Evolutionary conservation across 441 rosid species (phyloP).

Genomic region (Adansonia madagascariensis): DNA sequence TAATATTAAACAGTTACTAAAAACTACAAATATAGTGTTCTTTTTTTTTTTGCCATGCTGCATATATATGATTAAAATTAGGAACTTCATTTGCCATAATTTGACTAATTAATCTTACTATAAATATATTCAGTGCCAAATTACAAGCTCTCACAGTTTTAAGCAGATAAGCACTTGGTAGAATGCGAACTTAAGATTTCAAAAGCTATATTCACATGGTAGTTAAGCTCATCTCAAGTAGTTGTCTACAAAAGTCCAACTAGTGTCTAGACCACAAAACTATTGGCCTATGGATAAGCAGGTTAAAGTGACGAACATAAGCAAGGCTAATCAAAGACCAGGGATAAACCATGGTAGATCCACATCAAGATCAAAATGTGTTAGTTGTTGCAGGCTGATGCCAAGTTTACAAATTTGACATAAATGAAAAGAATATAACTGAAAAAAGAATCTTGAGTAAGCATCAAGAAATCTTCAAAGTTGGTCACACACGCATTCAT

Average conservation of each 20-base stretch:
- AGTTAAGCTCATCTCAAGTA: background rate
- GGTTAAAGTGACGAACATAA: background rate
- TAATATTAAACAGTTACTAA: background rate
- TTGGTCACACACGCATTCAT: background rate
- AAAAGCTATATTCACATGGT: background rate
- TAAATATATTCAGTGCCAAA: background rate
- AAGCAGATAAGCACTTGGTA: background rate
- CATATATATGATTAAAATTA: background rate
- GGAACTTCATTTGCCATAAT: background rate
- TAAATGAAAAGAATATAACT: background rate
- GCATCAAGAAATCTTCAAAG: slow-evolving; percentile 8
- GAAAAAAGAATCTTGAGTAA: background rate
- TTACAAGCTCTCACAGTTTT: background rate
- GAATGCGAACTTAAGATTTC: background rate
- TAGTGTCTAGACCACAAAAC: background rate
- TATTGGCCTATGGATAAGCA: background rate
- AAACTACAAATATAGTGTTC: background rate
- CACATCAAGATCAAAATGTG: background rate
- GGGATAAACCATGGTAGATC: background rate
- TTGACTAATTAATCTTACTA: background rate
- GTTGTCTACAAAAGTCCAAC: background rate
- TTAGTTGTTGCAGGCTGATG: background rate
- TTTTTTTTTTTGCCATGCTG: background rate
- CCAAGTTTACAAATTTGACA: background rate
- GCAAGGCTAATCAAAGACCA: background rate